Conservation (phyloP, 2,329 filamentous ascomycete species). For the Cercospora sojina region DNA sequence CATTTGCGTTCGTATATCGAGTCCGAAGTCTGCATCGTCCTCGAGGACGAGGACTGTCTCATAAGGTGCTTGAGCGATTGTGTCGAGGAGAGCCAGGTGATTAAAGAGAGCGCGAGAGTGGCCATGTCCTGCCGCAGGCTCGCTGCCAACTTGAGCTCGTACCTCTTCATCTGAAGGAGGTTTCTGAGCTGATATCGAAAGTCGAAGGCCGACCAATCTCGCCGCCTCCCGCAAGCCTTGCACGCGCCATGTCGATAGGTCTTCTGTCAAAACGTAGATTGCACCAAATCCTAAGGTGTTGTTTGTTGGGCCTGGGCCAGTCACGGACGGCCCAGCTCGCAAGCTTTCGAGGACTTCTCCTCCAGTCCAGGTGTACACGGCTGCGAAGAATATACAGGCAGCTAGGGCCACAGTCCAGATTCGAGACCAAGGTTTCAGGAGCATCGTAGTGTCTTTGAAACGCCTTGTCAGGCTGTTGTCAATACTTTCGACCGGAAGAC, state of each 20-base stretch:
- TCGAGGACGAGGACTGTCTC: slow-evolving; percentile 45
- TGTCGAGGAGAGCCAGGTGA: slow-evolving; percentile 16
- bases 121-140: not conserved
- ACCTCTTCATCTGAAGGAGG: not conserved
- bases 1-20: slow-evolving; percentile 39
- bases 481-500: not conserved
- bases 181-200: not conserved
- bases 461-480: not conserved
- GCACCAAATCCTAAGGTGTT: slow-evolving; percentile 20
- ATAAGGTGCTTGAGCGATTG: slow-evolving; percentile 40
- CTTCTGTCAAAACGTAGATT: slow-evolving; percentile 20
- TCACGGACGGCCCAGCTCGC: not conserved
- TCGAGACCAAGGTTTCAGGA: not conserved
- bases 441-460: not conserved
- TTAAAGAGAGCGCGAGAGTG: slow-evolving; percentile 11
- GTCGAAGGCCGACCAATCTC: not conserved
- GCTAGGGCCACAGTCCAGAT: not conserved
- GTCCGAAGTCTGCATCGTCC: slow-evolving; percentile 46
- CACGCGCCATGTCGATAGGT: slow-evolving; percentile 16
- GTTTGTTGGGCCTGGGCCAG: slow-evolving; percentile 1
- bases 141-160: not conserved
- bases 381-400: not conserved
- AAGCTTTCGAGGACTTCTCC: not conserved
- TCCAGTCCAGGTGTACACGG: not conserved
- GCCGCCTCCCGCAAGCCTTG: slow-evolving; percentile 15